Evolutionary conservation across 78 protist genomes (phyloP).

Genomic region (Salpingoeca rosetta): DNA sequence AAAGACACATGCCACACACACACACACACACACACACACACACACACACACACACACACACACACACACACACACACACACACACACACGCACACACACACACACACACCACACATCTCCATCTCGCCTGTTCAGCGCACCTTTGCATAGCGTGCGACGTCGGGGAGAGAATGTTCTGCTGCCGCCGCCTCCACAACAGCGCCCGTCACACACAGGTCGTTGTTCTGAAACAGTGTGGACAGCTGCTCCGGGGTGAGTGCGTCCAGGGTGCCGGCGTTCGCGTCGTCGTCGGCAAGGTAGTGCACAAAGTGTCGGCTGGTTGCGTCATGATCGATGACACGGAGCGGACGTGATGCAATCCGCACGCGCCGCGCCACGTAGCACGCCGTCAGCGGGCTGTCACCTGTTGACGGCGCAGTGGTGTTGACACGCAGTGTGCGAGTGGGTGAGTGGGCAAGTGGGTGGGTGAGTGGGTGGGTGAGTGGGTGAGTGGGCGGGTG

Average conservation of each 20-base stretch:
- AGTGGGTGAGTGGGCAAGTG: too few species aligned
- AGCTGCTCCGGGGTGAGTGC: too few species aligned
- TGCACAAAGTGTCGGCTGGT: too few species aligned
- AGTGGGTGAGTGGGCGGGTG: too few species aligned
- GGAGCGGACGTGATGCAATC: slow-evolving; percentile 14
- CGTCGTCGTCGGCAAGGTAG: too few species aligned
- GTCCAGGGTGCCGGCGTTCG: too few species aligned
- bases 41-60: neutral
- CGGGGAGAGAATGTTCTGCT: neutral
- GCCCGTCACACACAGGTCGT: slow-evolving; percentile 49
- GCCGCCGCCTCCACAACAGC: slow-evolving; percentile 1
- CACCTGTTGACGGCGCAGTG: too few species aligned
- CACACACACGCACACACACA: neutral
- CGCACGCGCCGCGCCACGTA: slow-evolving; percentile 77
- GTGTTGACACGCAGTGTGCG: too few species aligned
- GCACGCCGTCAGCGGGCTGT: slow-evolving; percentile 82
- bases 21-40: neutral
- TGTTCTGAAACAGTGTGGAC: too few species aligned
- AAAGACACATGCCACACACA: too few species aligned
- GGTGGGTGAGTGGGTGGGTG: too few species aligned
- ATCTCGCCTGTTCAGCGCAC: slow-evolving; percentile 29
- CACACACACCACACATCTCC: slow-evolving; percentile 22
- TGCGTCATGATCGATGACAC: neutral
- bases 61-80: neutral
- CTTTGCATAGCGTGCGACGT: neutral